Conservation (phyloP, 2,329 filamentous ascomycete genomes). For the Ploettnerulaceae sp. region DNA sequence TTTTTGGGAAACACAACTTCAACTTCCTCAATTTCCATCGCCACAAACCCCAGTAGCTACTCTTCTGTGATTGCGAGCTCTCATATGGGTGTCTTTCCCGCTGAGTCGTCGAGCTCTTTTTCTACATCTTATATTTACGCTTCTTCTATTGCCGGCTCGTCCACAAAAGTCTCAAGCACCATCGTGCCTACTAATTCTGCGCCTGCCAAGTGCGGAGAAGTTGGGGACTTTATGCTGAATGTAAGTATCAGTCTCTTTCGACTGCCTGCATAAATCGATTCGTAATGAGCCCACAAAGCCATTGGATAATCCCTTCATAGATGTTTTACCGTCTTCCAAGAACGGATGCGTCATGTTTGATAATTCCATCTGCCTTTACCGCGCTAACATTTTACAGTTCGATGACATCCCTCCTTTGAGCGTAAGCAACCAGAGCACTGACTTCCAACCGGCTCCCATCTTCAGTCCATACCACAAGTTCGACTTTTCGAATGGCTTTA, state of each 20-base stretch:
- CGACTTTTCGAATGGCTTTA: slow-evolving; percentile 36
- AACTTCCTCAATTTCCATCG: not conserved
- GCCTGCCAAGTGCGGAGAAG: slow-evolving; percentile 25
- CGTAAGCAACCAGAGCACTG: slow-evolving; percentile 20
- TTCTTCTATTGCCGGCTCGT: not conserved
- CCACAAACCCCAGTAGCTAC: not conserved
- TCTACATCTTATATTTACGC: not conserved
- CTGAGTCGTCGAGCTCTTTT: not conserved
- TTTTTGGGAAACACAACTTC: not conserved
- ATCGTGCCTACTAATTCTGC: slow-evolving; percentile 6
- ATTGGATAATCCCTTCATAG: too few relatives aligned
- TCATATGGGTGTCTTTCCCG: not conserved
- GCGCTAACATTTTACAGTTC: slow-evolving; percentile 26
- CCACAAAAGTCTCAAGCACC: not conserved
- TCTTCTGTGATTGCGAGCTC: not conserved
- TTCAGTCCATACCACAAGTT: slow-evolving; percentile 35
- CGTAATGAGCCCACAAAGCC: not conserved
- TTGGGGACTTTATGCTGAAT: slow-evolving; percentile 28
- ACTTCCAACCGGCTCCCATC: slow-evolving; percentile 24
- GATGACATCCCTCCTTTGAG: slow-evolving; percentile 31
- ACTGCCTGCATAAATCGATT: not conserved
- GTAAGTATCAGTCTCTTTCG: slow-evolving; percentile 18
- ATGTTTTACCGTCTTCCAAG: too few relatives aligned
- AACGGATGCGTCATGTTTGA: too few relatives aligned
- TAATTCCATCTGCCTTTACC: not conserved